Evolutionary conservation across 2,329 filamentous ascomycete genomes (phyloP).

Genomic region (Cadophora sp.): DNA sequence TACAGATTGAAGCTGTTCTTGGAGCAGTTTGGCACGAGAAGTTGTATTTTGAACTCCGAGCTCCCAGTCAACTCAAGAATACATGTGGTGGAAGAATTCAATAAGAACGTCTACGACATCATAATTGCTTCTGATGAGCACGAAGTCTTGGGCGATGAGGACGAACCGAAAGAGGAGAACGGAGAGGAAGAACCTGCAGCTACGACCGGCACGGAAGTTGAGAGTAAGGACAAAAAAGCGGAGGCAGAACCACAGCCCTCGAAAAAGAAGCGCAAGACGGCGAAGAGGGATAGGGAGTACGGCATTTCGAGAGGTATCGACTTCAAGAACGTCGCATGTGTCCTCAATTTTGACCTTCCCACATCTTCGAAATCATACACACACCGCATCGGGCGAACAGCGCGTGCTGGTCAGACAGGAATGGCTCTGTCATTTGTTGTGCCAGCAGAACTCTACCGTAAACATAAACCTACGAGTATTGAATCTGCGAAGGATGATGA

Average conservation of each 20-base stretch:
- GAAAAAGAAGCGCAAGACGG: slow-evolving; percentile 70
- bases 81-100: slow-evolving; percentile 97
- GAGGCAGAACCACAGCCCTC: slow-evolving; percentile 48
- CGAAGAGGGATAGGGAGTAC: slow-evolving; percentile 81
- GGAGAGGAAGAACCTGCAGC: slow-evolving; percentile 38
- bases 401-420: slow-evolving; percentile 86
- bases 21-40: slow-evolving; percentile 95
- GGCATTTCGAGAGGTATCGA: slow-evolving; percentile 96
- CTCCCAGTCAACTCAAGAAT: slow-evolving; percentile 91
- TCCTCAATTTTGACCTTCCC: slow-evolving; percentile 97
- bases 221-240: slow-evolving; percentile 40
- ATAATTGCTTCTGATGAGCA: slow-evolving; percentile 96
- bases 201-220: slow-evolving; percentile 29
- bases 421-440: slow-evolving; percentile 97
- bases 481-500: slow-evolving; percentile 83
- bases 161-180: slow-evolving; percentile 44
- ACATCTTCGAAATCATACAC: slow-evolving; percentile 89
- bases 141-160: slow-evolving; percentile 76
- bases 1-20: slow-evolving; percentile 95
- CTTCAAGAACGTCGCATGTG: slow-evolving; percentile 92
- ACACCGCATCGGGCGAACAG: slow-evolving; percentile 95
- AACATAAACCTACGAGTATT: slow-evolving; percentile 86
- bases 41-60: slow-evolving; percentile 92
- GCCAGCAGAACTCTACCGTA: slow-evolving; percentile 80
- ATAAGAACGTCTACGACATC: slow-evolving; percentile 95